Conservation (phyloP, 2,329 filamentous ascomycete genomes). For the Trichophyton rubrum region DNA sequence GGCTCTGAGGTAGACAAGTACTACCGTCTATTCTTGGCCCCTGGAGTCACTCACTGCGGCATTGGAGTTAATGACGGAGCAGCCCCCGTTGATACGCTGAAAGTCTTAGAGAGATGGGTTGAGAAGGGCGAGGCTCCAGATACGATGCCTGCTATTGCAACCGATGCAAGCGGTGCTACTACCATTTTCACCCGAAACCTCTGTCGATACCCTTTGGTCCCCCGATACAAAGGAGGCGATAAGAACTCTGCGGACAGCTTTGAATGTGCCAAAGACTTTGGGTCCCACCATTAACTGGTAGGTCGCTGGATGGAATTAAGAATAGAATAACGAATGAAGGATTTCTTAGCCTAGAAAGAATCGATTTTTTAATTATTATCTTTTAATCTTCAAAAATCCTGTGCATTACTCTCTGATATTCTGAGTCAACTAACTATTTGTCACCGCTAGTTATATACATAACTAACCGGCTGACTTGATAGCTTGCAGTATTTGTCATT, state of each 20-base stretch:
- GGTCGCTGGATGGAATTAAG: background rate
- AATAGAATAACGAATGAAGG: background rate
- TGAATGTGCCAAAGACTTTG: background rate
- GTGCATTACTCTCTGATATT: background rate
- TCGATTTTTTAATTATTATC: background rate
- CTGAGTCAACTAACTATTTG: background rate
- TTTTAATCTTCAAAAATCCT: background rate
- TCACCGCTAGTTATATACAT: background rate
- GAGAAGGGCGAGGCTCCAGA: constrained; percentile 2
- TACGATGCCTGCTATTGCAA: background rate
- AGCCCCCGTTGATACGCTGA: background rate
- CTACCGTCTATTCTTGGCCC: background rate
- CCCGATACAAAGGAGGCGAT: background rate
- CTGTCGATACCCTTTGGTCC: background rate
- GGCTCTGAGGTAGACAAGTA: background rate
- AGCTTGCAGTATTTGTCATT: background rate
- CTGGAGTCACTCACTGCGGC: constrained; percentile 3
- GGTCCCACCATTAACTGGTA: background rate
- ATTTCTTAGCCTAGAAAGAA: background rate
- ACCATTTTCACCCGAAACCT: background rate
- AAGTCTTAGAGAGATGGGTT: background rate
- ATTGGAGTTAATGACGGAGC: background rate
- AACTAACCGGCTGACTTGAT: too few species aligned
- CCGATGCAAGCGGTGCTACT: background rate
- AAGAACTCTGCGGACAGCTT: background rate